Evolutionary conservation across 1,139 yeast genomes (phyloP).

Genomic region (Martiniozyma asiatica): DNA sequence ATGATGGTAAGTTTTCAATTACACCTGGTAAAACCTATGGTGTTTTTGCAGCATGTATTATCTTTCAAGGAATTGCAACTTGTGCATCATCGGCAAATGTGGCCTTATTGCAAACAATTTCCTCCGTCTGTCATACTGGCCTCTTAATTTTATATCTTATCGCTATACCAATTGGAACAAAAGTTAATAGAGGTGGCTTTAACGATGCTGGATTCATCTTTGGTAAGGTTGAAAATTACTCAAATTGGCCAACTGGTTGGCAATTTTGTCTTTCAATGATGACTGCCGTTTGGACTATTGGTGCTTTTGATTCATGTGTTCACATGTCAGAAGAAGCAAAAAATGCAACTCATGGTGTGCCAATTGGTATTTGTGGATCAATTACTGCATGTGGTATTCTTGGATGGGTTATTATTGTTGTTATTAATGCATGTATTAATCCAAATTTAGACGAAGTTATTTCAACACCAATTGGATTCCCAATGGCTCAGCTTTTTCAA

Average conservation of each 20-base stretch:
- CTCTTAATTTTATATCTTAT: constrained; percentile 46
- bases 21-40: constrained; percentile 41
- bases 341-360: constrained; percentile 60
- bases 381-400: constrained; percentile 46
- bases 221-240: constrained; percentile 38
- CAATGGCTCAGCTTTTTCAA: constrained; percentile 54
- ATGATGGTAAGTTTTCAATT: constrained; percentile 34
- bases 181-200: constrained; percentile 20
- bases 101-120: constrained; percentile 47
- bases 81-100: constrained; percentile 39
- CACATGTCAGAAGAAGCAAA: too few relatives aligned
- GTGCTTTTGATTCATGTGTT: constrained; percentile 61
- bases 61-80: constrained; percentile 34
- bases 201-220: constrained; percentile 39
- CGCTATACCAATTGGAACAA: constrained; percentile 55
- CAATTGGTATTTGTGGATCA: constrained; percentile 49
- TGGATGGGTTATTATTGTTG: constrained; percentile 49
- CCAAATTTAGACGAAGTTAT: constrained; percentile 37
- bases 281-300: constrained; percentile 54
- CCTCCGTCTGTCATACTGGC: constrained; percentile 43
- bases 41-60: constrained; percentile 40
- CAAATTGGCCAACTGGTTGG: constrained; percentile 62
- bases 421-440: constrained; percentile 44
- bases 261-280: constrained; percentile 47
- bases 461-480: constrained; percentile 36